Conservation (phyloP, 371 early-diverging fungal species). For the Mucor irregularis region DNA sequence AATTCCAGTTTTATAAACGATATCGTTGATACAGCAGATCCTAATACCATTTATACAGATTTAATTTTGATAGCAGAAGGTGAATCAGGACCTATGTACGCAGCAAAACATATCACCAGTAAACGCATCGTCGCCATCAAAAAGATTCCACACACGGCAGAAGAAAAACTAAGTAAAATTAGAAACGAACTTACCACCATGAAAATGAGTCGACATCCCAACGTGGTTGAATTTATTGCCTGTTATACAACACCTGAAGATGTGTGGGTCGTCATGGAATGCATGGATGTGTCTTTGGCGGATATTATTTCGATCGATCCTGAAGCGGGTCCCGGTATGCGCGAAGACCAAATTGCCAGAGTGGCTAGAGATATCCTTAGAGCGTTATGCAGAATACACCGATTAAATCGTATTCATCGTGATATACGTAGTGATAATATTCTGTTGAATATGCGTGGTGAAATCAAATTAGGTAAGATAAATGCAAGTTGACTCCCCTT, state of each 20-base stretch:
- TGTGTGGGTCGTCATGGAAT: conserved; percentile 76
- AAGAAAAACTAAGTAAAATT: conserved; percentile 67
- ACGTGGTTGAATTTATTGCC: conserved; percentile 72
- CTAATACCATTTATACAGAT: conserved; percentile 47
- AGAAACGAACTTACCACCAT: conserved; percentile 72
- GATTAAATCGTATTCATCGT: conserved; percentile 90
- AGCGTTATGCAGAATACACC: conserved; percentile 91
- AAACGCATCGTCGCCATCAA: conserved; percentile 69
- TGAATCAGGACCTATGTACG: conserved; percentile 75
- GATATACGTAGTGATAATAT: conserved; percentile 90
- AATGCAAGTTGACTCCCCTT: too few relatives aligned
- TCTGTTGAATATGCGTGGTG: conserved; percentile 68
- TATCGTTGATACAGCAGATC: conserved; percentile 49
- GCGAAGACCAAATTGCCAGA: conserved; percentile 64
- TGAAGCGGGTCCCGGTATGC: conserved; percentile 49
- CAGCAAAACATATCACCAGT: conserved; percentile 56
- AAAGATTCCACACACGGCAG: conserved; percentile 64
- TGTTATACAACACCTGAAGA: conserved; percentile 63
- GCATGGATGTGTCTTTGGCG: conserved; percentile 80
- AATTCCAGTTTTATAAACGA: conserved; percentile 46
- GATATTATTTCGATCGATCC: conserved; percentile 69
- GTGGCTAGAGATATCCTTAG: conserved; percentile 79
- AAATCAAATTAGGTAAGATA: conserved; percentile 65
- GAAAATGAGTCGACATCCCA: conserved; percentile 69
- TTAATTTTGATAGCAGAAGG: conserved; percentile 74